Conservation (phyloP, 1,139 yeast species). For the Candida sojae region DNA sequence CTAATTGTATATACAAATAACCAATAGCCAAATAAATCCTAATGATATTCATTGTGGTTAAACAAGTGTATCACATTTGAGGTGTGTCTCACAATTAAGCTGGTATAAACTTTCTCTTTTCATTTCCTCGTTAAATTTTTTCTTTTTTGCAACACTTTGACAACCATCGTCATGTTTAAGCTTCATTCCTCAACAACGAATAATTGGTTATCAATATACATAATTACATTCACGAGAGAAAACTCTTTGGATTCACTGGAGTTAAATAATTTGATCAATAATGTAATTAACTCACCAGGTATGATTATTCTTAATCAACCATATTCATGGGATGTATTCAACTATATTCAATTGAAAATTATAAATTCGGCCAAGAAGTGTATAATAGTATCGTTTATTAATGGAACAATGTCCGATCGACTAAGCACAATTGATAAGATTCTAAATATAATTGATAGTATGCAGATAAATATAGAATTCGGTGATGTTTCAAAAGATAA, state of each 20-base stretch:
- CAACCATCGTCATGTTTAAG: constrained; percentile 6
- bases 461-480: constrained; percentile 6
- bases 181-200: constrained; percentile 4
- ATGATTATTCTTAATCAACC: neutral
- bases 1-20: no score
- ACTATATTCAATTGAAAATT: constrained; percentile 10
- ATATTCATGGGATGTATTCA: constrained; percentile 8
- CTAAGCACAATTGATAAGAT: constrained; percentile 3
- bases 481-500: constrained; percentile 8
- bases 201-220: constrained; percentile 9
- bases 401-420: neutral
- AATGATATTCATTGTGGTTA: no score
- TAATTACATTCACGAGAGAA: constrained; percentile 4
- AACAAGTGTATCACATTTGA: no score
- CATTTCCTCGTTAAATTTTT: neutral
- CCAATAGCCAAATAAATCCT: no score
- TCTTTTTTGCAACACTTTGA: constrained; percentile 1
- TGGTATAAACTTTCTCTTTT: neutral
- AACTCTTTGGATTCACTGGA: neutral
- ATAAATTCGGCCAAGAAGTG: constrained; percentile 2
- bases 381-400: neutral
- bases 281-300: neutral
- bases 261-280: neutral
- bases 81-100: no score
- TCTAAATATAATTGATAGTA: neutral